Conservation (phyloP, 2,329 filamentous ascomycete species). For the Fusarium xylarioides region DNA sequence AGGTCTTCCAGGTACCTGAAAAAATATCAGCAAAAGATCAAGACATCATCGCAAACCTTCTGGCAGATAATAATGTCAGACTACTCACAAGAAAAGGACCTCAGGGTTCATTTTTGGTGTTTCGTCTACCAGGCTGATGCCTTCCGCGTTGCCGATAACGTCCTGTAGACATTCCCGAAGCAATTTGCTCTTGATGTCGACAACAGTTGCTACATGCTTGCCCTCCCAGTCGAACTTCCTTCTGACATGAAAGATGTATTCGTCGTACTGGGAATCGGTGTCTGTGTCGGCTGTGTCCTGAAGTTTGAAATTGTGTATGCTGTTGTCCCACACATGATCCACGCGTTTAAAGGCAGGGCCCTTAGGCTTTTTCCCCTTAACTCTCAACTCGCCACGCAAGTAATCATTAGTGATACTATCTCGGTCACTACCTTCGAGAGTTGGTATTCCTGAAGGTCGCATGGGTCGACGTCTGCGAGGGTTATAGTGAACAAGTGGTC, state of each 20-base stretch:
- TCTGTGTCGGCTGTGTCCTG: slow-evolving; percentile 61
- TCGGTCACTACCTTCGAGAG: neutral
- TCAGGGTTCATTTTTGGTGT: slow-evolving; percentile 78
- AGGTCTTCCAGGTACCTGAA: slow-evolving; percentile 80
- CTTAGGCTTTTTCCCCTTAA: slow-evolving; percentile 34
- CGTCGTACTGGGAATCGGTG: slow-evolving; percentile 70
- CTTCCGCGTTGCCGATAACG: slow-evolving; percentile 49
- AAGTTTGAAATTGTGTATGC: slow-evolving; percentile 61
- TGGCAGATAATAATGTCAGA: neutral
- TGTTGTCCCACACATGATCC: slow-evolving; percentile 63
- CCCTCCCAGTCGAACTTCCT: slow-evolving; percentile 86
- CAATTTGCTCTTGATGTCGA: slow-evolving; percentile 87
- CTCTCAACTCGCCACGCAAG: slow-evolving; percentile 17
- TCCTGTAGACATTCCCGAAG: slow-evolving; percentile 70
- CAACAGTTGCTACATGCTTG: slow-evolving; percentile 75
- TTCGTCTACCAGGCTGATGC: slow-evolving; percentile 82
- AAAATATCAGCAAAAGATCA: neutral
- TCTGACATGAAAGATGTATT: slow-evolving; percentile 84
- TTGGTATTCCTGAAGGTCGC: neutral
- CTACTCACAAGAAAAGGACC: slow-evolving; percentile 68
- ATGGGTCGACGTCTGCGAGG: neutral
- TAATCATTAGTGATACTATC: neutral
- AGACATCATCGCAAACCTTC: neutral
- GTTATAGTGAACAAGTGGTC: neutral
- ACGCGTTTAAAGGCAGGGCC: slow-evolving; percentile 59